Conservation (phyloP, 2,329 filamentous ascomycete genomes). For the Pseudocercospora ulei region DNA sequence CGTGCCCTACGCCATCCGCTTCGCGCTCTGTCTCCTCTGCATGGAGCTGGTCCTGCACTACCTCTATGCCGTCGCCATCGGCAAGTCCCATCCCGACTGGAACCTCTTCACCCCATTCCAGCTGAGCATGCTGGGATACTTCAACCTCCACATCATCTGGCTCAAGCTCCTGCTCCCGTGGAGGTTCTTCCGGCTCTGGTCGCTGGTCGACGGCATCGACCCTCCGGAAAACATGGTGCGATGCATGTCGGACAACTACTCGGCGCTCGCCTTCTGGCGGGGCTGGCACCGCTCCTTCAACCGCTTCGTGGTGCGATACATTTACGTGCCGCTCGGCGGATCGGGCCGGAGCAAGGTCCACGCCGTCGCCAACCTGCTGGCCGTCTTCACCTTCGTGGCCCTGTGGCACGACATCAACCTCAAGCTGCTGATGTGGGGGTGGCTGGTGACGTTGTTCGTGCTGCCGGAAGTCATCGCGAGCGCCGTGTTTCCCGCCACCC, state of each 20-base stretch:
- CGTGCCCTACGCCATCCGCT: constrained; percentile 70
- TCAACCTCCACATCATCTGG: constrained; percentile 97
- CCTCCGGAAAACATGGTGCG: constrained; percentile 97
- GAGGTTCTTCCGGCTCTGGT: constrained; percentile 98
- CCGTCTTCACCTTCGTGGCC: constrained; percentile 92
- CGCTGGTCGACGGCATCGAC: constrained; percentile 79
- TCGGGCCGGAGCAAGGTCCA: constrained; percentile 45
- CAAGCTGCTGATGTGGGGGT: constrained; percentile 85
- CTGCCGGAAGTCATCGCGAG: constrained; percentile 70
- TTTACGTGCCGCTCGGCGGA: constrained; percentile 86
- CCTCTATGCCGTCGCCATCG: constrained; percentile 88
- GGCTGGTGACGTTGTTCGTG: constrained; percentile 90
- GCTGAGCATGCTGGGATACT: constrained; percentile 80
- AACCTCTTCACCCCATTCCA: constrained; percentile 73
- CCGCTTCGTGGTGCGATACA: constrained; percentile 85
- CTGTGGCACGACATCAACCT: constrained; percentile 97
- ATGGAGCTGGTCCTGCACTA: constrained; percentile 92
- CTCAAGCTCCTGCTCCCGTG: constrained; percentile 91
- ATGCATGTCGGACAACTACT: constrained; percentile 92
- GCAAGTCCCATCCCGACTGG: constrained; percentile 71
- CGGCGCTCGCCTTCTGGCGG: constrained; percentile 84
- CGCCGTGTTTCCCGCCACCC: constrained; percentile 60
- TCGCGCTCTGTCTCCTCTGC: constrained; percentile 64
- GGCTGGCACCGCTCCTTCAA: constrained; percentile 94
- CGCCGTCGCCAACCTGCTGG: constrained; percentile 63